phyloP scores from a whole-genome alignment of 495 filamentous ascomycete species.

The Penicilliopsis zonata region DNA sequence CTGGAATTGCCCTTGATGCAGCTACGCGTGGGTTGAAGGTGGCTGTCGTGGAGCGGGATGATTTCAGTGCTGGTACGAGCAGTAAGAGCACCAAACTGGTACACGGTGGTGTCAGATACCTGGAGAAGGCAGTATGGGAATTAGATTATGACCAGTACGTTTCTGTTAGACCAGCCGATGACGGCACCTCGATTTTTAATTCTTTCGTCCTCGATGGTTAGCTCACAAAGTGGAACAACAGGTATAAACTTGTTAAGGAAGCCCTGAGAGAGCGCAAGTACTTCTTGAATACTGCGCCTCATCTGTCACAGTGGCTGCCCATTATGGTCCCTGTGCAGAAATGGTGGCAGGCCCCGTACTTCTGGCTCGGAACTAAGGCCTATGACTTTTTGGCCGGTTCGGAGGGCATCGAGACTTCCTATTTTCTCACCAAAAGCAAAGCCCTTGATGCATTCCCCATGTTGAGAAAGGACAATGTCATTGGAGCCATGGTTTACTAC shows the following conservation, averaged over 20 bases:
- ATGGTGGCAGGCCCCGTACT: conserved; percentile 98
- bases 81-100: conserved; percentile 97
- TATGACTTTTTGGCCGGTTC: conserved; percentile 92
- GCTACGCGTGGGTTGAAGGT: conserved; percentile 88
- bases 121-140: conserved; percentile 96
- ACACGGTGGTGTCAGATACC: conserved; percentile 89
- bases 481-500: conserved; percentile 94
- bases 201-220: neutral
- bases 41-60: conserved; percentile 87
- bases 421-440: conserved; percentile 90
- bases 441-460: conserved; percentile 96
- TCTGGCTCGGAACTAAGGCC: conserved; percentile 90
- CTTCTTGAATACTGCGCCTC: conserved; percentile 90
- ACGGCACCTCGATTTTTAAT: too few species aligned
- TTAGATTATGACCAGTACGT: conserved; percentile 81
- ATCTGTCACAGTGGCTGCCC: conserved; percentile 87
- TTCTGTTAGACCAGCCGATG: too few species aligned
- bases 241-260: conserved; percentile 82
- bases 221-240: conserved; percentile 15
- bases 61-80: conserved; percentile 88
- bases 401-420: conserved; percentile 94
- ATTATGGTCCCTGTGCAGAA: conserved; percentile 95
- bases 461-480: conserved; percentile 74
- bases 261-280: conserved; percentile 93
- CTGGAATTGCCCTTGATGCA: conserved; percentile 88